Percentiles rank a stretch among this genome's conserved stretches.
Conservation (phyloP, 768 basidiomycete species). For the Lyophyllum shimeji region DNA sequence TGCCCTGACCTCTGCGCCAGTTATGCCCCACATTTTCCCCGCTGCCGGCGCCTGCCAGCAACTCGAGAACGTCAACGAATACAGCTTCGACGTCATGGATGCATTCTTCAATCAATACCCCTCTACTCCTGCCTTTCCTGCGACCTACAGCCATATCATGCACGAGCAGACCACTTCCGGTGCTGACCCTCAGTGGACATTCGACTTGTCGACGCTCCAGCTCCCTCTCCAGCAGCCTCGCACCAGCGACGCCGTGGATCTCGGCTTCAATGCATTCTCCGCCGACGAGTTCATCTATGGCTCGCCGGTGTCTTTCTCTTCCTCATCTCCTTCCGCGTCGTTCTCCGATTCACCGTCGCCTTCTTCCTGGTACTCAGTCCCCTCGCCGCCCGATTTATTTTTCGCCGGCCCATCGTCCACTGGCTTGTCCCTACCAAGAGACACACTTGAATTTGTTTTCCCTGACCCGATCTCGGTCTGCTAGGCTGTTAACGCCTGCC, state of each 20-base stretch:
- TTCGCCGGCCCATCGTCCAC: neutral
- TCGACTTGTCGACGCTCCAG: too few relatives aligned
- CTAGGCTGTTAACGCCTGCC: neutral
- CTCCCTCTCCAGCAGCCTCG: too few relatives aligned
- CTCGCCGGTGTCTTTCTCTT: neutral
- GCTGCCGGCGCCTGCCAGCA: neutral
- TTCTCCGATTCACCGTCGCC: neutral
- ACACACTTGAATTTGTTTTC: neutral
- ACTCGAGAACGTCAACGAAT: neutral
- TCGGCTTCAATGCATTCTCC: neutral
- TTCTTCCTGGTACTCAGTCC: neutral
- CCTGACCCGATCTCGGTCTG: neutral
- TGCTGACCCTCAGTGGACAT: too few relatives aligned
- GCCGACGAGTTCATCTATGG: neutral
- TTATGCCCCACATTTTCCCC: neutral
- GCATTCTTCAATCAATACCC: neutral
- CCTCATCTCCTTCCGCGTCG: neutral
- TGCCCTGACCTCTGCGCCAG: neutral
- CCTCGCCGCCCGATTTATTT: neutral
- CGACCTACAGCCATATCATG: neutral
- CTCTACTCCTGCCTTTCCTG: neutral
- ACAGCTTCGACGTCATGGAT: neutral
- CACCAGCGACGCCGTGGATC: neutral
- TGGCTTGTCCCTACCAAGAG: neutral
- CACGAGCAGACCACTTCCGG: neutral